A percentile compares a stretch with the other conserved stretches of the same genome.
Conservation (phyloP, 192 early-diverging fungal genomes). For the Podila minutissima region DNA sequence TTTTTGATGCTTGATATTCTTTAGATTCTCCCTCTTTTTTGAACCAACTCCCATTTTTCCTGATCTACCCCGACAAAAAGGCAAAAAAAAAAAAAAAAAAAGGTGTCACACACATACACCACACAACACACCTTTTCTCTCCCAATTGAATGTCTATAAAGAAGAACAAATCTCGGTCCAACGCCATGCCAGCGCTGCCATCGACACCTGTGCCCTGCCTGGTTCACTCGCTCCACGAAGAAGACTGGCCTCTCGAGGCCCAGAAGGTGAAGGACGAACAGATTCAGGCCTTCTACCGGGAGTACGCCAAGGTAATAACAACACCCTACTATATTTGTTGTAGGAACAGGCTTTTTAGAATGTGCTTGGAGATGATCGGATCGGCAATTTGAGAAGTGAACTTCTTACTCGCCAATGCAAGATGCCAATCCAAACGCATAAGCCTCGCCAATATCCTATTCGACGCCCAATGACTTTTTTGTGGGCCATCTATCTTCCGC, state of each 20-base stretch:
- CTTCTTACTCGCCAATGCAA: too few relatives aligned
- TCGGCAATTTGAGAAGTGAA: too few relatives aligned
- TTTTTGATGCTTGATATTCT: too few relatives aligned
- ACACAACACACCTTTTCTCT: not conserved
- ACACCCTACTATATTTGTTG: too few relatives aligned
- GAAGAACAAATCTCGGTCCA: constrained; percentile 45
- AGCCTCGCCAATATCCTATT: too few relatives aligned
- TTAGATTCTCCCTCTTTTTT: too few relatives aligned
- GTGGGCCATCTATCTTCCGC: too few relatives aligned
- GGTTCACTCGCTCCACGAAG: constrained; percentile 32
- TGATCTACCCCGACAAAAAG: not conserved
- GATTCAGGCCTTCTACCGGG: constrained; percentile 40
- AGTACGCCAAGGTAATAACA: constrained; percentile 43
- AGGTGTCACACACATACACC: not conserved
- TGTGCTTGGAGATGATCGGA: not conserved
- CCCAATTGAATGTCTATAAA: constrained; percentile 29
- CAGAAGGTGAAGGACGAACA: constrained; percentile 48
- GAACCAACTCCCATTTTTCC: too few relatives aligned
- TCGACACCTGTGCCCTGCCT: constrained; percentile 26
- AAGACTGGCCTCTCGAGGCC: constrained; percentile 46
- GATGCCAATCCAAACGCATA: too few relatives aligned
- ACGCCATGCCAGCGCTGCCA: constrained; percentile 31
- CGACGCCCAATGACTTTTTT: too few relatives aligned
- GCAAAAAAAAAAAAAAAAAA: not conserved
- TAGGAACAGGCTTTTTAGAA: not conserved